Conservation (phyloP, 176 grass and related monocot genomes). For the Musa schizocarpa region DNA sequence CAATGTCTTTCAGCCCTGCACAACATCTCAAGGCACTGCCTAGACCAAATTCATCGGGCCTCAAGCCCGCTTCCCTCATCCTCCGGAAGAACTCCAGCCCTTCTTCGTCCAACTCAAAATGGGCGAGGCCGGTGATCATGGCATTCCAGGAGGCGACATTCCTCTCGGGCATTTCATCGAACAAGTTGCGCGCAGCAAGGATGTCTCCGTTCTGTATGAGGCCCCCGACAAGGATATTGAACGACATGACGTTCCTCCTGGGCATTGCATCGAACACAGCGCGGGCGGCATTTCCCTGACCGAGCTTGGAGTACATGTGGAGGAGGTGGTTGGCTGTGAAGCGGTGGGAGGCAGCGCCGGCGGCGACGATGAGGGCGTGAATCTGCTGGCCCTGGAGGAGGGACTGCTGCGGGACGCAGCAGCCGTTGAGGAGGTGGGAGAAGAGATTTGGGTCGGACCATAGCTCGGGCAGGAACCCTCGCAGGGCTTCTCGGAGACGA, state of each 20-base stretch:
- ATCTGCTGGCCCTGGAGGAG: slow-evolving; percentile 42
- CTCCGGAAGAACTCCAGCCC: slow-evolving; percentile 34
- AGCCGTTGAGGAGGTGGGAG: slow-evolving; percentile 28
- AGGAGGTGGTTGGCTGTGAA: slow-evolving; percentile 58
- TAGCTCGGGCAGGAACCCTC: slow-evolving; percentile 25
- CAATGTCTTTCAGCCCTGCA: slow-evolving; percentile 34
- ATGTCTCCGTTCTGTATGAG: slow-evolving; percentile 37
- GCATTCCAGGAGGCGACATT: slow-evolving; percentile 55
- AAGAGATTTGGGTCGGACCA: slow-evolving; percentile 34
- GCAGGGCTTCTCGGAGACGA: slow-evolving; percentile 37
- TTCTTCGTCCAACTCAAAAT: slow-evolving; percentile 31
- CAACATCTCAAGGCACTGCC: slow-evolving; percentile 50
- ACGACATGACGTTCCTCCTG: slow-evolving; percentile 56
- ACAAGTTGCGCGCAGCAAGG: slow-evolving; percentile 25
- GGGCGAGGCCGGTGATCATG: slow-evolving; percentile 42
- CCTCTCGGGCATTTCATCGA: slow-evolving; percentile 46
- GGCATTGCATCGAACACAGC: slow-evolving; percentile 37
- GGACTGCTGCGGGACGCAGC: slow-evolving; percentile 9
- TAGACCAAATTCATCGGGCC: slow-evolving; percentile 48
- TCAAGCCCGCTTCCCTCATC: slow-evolving; percentile 42
- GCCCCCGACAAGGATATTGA: slow-evolving; percentile 47
- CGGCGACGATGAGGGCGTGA: slow-evolving; percentile 32
- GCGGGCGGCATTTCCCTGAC: slow-evolving; percentile 20
- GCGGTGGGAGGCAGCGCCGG: slow-evolving; percentile 37
- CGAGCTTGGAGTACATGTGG: slow-evolving; percentile 32